Conservation (phyloP, 345 rosid species). For the Aethionema arabicum region DNA sequence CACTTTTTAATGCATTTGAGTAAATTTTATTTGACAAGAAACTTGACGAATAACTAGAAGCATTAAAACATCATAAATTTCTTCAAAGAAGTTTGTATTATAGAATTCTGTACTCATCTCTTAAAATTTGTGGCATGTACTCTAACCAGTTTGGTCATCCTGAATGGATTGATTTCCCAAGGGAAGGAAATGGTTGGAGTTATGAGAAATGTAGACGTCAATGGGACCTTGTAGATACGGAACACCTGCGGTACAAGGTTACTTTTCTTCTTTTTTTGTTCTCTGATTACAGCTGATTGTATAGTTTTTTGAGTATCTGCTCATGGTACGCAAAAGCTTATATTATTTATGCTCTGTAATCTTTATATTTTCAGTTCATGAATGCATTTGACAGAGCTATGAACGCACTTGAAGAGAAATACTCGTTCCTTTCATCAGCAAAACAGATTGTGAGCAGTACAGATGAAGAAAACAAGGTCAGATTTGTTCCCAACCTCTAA, state of each 20-base stretch:
- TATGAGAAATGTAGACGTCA: conserved; percentile 77
- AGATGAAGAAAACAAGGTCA: conserved; percentile 69
- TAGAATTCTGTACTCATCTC: neutral
- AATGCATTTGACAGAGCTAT: conserved; percentile 70
- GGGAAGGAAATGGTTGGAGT: conserved; percentile 86
- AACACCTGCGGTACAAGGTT: conserved; percentile 77
- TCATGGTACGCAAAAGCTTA: neutral
- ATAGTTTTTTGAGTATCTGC: neutral
- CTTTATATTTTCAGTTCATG: conserved; percentile 50
- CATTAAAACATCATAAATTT: neutral
- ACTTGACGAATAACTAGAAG: neutral
- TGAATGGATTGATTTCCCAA: conserved; percentile 86
- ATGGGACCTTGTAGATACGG: conserved; percentile 59
- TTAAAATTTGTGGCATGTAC: conserved; percentile 13
- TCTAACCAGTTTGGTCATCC: conserved; percentile 70
- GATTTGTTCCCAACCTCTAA: neutral
- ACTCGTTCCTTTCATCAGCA: conserved; percentile 56
- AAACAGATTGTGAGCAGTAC: conserved; percentile 75
- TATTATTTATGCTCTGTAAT: conserved; percentile 20
- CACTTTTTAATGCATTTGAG: neutral
- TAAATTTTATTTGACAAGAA: neutral
- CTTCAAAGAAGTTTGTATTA: neutral
- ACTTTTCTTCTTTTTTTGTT: neutral
- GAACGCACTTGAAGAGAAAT: conserved; percentile 68
- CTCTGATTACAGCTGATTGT: no score